Percentiles rank a stretch among this genome's conserved stretches.
These are phyloP conservation scores for Talaromyces sp. DNA, from an alignment of 2,329 filamentous ascomycete genomes.

Conservation along the genomic window DNA sequence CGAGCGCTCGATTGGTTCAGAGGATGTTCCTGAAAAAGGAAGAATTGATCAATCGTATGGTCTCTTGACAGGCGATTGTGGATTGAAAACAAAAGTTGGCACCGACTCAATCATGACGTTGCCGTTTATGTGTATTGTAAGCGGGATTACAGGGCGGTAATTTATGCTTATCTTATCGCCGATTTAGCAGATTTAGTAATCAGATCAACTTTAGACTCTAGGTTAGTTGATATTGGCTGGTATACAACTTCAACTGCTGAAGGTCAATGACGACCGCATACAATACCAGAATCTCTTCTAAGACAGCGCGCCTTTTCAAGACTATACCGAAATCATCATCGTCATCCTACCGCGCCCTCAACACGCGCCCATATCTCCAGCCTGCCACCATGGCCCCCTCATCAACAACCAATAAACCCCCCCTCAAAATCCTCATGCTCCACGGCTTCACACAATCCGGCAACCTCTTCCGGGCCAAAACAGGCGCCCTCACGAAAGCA, in stretches of 20 bases:
- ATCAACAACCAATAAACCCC: conserved; percentile 19
- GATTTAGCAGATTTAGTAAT: not conserved
- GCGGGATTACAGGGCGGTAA: not conserved
- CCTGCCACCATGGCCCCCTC: not conserved
- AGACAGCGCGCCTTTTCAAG: not conserved
- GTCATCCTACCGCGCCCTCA: not conserved
- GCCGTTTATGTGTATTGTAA: not conserved
- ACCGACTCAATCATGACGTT: conserved; percentile 5
- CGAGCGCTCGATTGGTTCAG: not conserved
- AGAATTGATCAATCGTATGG: not conserved
- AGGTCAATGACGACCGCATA: not conserved
- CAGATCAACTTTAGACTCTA: not conserved
- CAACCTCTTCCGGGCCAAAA: conserved; percentile 79
- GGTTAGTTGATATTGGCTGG: not conserved
- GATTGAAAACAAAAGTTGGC: not conserved
- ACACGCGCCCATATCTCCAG: not conserved
- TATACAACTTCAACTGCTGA: not conserved
- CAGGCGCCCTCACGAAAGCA: conserved; percentile 77
- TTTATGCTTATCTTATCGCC: not conserved
- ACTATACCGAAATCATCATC: not conserved
- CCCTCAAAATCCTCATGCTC: conserved; percentile 69
- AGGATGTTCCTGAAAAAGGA: not conserved
- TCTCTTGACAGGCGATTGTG: not conserved
- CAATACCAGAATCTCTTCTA: not conserved
- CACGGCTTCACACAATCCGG: conserved; percentile 92